phyloP scores from a whole-genome alignment of 2,329 filamentous ascomycete species.

The Ophiostoma piceae region DNA sequence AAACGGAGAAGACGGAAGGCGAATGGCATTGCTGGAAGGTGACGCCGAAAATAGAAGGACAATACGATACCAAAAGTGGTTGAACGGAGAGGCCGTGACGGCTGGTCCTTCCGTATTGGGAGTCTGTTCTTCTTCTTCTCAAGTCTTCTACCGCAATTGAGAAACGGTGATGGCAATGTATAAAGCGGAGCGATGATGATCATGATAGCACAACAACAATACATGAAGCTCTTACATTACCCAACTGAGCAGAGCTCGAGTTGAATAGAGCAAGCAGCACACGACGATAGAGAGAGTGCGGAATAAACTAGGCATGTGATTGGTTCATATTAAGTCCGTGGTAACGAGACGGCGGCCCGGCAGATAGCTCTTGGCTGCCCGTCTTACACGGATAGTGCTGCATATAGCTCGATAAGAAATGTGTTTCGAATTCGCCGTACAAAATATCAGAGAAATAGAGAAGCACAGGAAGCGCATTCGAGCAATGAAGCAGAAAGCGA shows the following conservation, averaged over 20 bases:
- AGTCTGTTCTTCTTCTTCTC: neutral
- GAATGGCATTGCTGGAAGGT: neutral
- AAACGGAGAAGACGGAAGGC: conserved; percentile 8
- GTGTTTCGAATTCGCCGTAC: neutral
- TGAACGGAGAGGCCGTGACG: neutral
- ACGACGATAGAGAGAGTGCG: neutral
- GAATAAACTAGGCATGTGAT: neutral
- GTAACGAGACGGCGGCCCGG: neutral
- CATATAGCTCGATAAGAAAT: neutral
- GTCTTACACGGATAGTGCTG: neutral
- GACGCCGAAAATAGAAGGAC: neutral
- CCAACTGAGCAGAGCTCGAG: neutral
- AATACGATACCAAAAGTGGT: neutral
- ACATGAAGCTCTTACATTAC: neutral
- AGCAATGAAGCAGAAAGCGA: neutral
- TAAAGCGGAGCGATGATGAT: neutral
- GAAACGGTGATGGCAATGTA: neutral
- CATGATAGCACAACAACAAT: neutral
- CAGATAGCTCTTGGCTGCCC: neutral
- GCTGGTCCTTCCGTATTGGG: conserved; percentile 6
- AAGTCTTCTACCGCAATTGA: neutral
- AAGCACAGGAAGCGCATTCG: neutral
- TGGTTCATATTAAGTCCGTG: neutral
- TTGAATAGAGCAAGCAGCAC: neutral
- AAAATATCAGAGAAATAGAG: neutral